These are phyloP conservation scores for Pleurotus platypus DNA, from an alignment of 768 basidiomycete species.

Conservation along the genomic window DNA sequence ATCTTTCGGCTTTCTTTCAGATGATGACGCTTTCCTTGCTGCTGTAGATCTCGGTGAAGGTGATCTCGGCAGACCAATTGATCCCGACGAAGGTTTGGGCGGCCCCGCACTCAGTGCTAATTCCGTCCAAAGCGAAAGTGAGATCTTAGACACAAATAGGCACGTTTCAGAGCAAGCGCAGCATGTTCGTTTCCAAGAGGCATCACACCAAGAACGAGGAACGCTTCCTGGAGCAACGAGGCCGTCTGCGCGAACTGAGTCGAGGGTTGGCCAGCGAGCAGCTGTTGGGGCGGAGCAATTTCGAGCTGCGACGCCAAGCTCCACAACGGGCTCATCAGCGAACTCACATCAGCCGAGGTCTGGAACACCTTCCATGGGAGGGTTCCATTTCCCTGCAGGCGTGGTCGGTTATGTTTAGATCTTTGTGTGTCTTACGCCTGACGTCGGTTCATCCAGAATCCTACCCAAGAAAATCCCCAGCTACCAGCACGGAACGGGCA, in stretches of 20 bases:
- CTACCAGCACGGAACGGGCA: neutral
- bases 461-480: conserved; percentile 8
- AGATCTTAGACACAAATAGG: neutral
- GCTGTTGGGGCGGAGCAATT: too few relatives aligned
- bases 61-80: conserved; percentile 42
- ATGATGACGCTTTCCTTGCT: conserved; percentile 67
- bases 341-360: conserved; percentile 8
- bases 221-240: neutral
- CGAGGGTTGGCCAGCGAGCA: neutral
- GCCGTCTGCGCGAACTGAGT: neutral
- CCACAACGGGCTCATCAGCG: neutral
- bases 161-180: neutral
- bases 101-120: conserved; percentile 10
- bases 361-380: conserved; percentile 38
- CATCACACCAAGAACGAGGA: neutral
- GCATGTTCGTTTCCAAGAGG: neutral
- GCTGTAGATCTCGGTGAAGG: conserved; percentile 48
- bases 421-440: too few relatives aligned
- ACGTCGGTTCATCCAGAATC: conserved; percentile 4
- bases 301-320: too few relatives aligned
- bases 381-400: conserved; percentile 46
- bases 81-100: conserved; percentile 37
- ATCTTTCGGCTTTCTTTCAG: conserved; percentile 52
- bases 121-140: neutral
- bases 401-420: conserved; percentile 27